phyloP scores from a whole-genome alignment of 805 yeast species.

The Saccharomycopsis sp. region DNA sequence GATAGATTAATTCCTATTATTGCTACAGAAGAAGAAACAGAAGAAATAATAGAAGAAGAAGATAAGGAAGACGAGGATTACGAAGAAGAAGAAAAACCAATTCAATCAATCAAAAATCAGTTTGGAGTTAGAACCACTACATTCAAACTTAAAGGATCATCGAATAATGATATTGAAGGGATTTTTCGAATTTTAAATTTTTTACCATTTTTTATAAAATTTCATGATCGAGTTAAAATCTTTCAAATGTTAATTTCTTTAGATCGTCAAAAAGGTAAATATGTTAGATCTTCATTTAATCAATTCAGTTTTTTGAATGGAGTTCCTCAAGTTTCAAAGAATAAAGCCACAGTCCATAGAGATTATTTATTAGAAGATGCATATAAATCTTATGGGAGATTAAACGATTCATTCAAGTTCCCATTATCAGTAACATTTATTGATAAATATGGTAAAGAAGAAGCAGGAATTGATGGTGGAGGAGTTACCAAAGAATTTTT shows the following conservation, averaged over 20 bases:
- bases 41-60: conserved; percentile 17
- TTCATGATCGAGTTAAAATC: conserved; percentile 59
- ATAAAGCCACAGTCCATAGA: conserved; percentile 50
- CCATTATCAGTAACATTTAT: conserved; percentile 54
- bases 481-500: conserved; percentile 89
- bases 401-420: conserved; percentile 48
- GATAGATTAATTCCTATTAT: conserved; percentile 29
- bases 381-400: conserved; percentile 40
- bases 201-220: conserved; percentile 74
- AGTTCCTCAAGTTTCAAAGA: conserved; percentile 17
- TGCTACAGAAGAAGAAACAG: conserved; percentile 33
- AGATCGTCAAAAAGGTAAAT: conserved; percentile 32
- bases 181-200: conserved; percentile 44
- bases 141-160: too few relatives aligned
- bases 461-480: conserved; percentile 95
- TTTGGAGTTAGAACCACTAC: too few relatives aligned
- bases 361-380: conserved; percentile 71
- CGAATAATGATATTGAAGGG: conserved; percentile 18
- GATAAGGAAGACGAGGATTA: conserved; percentile 21
- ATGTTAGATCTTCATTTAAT: conserved; percentile 17
- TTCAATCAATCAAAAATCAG: conserved; percentile 2
- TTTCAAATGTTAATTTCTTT: conserved; percentile 52
- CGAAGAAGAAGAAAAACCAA: conserved; percentile 11
- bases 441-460: conserved; percentile 61
- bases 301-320: conserved; percentile 13